phyloP scores from a whole-genome alignment of 805 yeast genomes.

The Candida awuae region DNA sequence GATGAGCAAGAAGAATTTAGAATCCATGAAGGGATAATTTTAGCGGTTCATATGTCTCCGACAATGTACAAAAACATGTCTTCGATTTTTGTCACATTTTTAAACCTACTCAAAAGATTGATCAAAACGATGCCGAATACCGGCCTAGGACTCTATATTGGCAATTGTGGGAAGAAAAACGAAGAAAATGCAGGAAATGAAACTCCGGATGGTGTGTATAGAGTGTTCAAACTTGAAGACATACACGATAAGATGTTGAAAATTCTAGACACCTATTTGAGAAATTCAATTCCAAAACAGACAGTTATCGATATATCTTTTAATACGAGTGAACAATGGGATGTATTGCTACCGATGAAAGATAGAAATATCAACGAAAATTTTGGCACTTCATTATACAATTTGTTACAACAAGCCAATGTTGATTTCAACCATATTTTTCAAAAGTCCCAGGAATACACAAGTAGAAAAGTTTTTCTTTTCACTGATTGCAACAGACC shows the following conservation, averaged over 20 bases:
- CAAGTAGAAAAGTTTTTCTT: conserved; percentile 53
- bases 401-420: conserved; percentile 42
- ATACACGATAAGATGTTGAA: conserved; percentile 54
- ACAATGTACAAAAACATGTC: conserved; percentile 34
- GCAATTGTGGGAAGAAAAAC: conserved; percentile 35
- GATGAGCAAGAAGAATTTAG: conserved; percentile 29
- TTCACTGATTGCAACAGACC: conserved; percentile 76
- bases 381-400: conserved; percentile 30
- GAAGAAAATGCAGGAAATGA: not conserved
- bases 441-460: conserved; percentile 36
- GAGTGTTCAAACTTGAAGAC: conserved; percentile 45
- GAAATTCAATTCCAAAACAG: conserved; percentile 27
- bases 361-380: conserved; percentile 17
- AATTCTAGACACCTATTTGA: conserved; percentile 40
- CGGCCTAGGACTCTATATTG: conserved; percentile 66
- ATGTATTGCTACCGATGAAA: conserved; percentile 25
- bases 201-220: conserved; percentile 36
- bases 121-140: conserved; percentile 59
- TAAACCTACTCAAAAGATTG: conserved; percentile 56
- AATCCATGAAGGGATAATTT: conserved; percentile 54
- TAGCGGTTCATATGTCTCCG: conserved; percentile 53
- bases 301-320: conserved; percentile 5
- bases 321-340: conserved; percentile 7
- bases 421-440: conserved; percentile 44
- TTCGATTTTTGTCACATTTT: conserved; percentile 44